Base-by-base conservation (phyloP, 306 rosid genomes). In the Dryas drummondii region DNA sequence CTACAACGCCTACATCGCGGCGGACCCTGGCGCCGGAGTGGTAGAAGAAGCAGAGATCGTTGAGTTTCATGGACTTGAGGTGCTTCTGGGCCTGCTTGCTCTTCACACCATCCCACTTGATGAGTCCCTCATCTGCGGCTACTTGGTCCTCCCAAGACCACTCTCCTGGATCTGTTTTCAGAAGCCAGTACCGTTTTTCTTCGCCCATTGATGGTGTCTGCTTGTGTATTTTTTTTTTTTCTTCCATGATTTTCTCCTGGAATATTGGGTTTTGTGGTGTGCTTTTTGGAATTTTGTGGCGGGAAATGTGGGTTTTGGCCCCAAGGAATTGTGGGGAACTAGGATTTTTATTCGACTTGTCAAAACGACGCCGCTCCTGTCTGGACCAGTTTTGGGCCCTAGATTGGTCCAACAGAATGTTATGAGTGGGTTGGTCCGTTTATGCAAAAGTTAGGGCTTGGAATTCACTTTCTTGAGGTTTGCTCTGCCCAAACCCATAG, bases 121-220 rank as follows among this genome's bases (percentile, higher is more conserved):
- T 83, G 42, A 88, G 15, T 8, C 97, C 97, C 15, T 87, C 87
- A 58, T 94, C 37, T 32, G 37, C 85, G 47, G 89, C 86, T 1
- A 86, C 88, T 72, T 93, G 97, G 70, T 93, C 96, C 55, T 91
- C 96, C 98, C 96, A 93, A 14, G 97, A 91, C 98, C 96, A 91
- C 74, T 93, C 98, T 3, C 85, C 82, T 4, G 94, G 86, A 56
- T 91, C 98, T 4, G 97, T 91, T 76, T 91, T 93, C 85, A 94
- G 67, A 41, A 91, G 94, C 88, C 80, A 91, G 79, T 47, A 83
- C 44, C 84, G 76, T 26, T 70, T 81, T 16, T 69, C 62, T 49
- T 59, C 61, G 16, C 45, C 80, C 84, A 82, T 79, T 16, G 62
- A 9, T 70, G 74, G 51, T 7, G 11, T 51, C 16, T 22, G 63